Evolutionary conservation across 2,329 filamentous ascomycete species (phyloP).

Genomic region (Phoma herbarum): DNA sequence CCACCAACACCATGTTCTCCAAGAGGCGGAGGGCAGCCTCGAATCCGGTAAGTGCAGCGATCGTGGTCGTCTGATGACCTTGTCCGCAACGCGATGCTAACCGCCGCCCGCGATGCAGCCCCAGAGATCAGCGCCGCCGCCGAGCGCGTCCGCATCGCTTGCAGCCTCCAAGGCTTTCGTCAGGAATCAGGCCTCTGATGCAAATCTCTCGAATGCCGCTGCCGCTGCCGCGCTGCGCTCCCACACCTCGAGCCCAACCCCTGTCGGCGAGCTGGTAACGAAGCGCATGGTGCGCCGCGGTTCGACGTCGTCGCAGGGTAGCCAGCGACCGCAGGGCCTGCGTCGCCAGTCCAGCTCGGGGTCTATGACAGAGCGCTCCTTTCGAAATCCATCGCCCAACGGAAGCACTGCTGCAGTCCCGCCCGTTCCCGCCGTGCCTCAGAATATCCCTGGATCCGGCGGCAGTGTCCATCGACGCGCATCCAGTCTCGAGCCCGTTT

Average conservation of each 20-base stretch:
- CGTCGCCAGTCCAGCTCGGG: conserved; percentile 68
- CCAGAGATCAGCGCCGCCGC: conserved; percentile 55
- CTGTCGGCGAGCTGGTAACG: conserved; percentile 83
- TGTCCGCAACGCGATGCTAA: conserved; percentile 30
- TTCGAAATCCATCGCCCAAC: conserved; percentile 73
- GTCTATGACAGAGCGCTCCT: conserved; percentile 90
- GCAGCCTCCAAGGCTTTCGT: conserved; percentile 85
- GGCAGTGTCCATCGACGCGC: conserved; percentile 47
- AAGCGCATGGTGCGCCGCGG: conserved; percentile 81
- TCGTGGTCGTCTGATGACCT: conserved; percentile 17
- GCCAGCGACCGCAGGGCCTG: conserved; percentile 50
- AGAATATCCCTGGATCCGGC: conserved; percentile 50
- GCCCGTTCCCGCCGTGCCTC: conserved; percentile 78
- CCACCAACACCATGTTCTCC: conserved; percentile 42
- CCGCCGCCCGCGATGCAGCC: conserved; percentile 38
- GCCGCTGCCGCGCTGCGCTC: conserved; percentile 85
- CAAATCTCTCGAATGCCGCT: conserved; percentile 80
- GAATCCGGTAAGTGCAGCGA: conserved; percentile 40
- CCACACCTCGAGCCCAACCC: conserved; percentile 78
- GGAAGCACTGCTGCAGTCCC: conserved; percentile 59
- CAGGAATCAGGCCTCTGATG: conserved; percentile 69
- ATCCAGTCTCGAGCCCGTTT: conserved; percentile 61
- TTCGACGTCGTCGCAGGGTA: conserved; percentile 73
- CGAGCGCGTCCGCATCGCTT: conserved; percentile 76
- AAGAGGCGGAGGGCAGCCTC: conserved; percentile 44